Percentiles rank a stretch among this genome's conserved stretches.
Conservation (phyloP, 75 land plant species). For the Cunninghamia lanceolata region DNA sequence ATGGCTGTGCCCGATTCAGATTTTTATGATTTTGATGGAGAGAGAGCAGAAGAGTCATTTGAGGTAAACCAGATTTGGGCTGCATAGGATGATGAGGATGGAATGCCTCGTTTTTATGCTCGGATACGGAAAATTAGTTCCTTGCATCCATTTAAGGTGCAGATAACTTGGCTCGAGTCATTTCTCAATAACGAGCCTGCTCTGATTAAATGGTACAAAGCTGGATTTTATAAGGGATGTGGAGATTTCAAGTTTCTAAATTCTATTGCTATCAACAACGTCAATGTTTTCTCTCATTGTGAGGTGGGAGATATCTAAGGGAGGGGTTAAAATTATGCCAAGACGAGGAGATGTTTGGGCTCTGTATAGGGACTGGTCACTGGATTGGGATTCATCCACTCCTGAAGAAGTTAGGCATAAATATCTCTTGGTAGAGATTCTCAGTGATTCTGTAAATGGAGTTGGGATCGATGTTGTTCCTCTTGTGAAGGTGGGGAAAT, state of each 20-base stretch:
- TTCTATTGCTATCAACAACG: no score
- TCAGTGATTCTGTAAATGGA: conserved; percentile 40
- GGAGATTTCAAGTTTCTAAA: no score
- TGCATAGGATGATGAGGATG: no score
- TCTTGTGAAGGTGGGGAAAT: no score
- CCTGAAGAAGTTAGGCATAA: conserved; percentile 36
- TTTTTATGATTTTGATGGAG: conserved; percentile 61
- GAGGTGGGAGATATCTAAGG: no score
- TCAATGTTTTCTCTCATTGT: no score
- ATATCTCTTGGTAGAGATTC: conserved; percentile 77
- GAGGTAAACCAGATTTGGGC: no score
- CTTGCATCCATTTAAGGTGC: conserved; percentile 28
- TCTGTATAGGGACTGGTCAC: conserved; percentile 67
- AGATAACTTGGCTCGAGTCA: conserved; percentile 48
- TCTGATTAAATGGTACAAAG: no score
- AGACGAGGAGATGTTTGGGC: conserved; percentile 73
- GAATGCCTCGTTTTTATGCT: conserved; percentile 59
- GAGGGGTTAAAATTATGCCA: conserved; percentile 43
- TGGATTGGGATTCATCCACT: conserved; percentile 41
- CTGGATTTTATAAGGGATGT: no score
- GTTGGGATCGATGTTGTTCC: conserved; percentile 48
- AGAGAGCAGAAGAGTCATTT: conserved; percentile 36
- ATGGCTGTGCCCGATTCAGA: conserved; percentile 60
- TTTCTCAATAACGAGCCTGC: no score
- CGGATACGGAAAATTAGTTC: conserved; percentile 23